Evolutionary conservation across 441 rosid genomes (phyloP).

Genomic region (Cnidoscolus chayamansa): DNA sequence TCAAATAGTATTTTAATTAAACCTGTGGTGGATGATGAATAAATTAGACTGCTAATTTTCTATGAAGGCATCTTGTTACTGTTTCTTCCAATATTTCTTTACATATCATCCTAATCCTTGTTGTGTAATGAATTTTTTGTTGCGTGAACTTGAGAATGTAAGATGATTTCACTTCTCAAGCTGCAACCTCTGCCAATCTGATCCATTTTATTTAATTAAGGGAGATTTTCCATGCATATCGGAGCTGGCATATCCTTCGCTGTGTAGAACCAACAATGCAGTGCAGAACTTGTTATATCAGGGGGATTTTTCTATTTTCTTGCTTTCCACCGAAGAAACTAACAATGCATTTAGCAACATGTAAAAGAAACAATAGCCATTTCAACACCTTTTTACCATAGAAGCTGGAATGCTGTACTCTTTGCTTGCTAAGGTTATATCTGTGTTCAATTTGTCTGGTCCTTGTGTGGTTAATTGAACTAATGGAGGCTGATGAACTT

Average conservation of each 20-base stretch:
- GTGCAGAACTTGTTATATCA: neutral
- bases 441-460: neutral
- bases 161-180: neutral
- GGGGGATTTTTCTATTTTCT: neutral
- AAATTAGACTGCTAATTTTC: neutral
- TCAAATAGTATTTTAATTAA: constrained; percentile 2
- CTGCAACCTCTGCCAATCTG: neutral
- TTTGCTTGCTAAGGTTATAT: neutral
- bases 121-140: neutral
- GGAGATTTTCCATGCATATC: neutral
- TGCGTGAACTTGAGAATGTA: neutral
- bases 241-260: neutral
- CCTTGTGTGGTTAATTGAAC: too few species aligned
- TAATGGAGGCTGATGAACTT: too few species aligned
- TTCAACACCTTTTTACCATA: neutral
- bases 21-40: neutral
- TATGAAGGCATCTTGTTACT: neutral
- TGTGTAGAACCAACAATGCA: neutral
- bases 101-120: neutral
- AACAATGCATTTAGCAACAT: neutral
- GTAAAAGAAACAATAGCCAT: neutral
- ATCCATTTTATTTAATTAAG: neutral
- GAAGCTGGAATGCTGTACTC: neutral
- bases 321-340: neutral
- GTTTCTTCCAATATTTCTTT: neutral